phyloP scores from a whole-genome alignment of 176 grass and related monocot genomes.

The Bromus sterilis region DNA sequence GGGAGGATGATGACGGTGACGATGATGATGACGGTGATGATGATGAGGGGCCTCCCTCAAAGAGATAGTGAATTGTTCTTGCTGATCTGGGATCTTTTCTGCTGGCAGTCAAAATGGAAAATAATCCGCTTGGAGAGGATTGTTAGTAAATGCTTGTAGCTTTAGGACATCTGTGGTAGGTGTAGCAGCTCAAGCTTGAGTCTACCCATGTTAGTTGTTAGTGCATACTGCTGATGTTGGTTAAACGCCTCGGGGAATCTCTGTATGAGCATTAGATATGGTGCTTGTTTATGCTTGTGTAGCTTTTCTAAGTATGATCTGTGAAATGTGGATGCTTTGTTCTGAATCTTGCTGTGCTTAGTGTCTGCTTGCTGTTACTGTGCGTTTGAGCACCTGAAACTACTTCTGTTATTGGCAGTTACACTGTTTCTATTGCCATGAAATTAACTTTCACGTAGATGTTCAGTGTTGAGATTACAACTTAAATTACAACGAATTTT shows the following conservation, averaged over 20 bases:
- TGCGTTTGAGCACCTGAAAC: too few species aligned
- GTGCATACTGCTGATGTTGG: conserved; percentile 35
- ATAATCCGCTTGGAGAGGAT: conserved; percentile 16
- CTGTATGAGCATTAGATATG: not conserved
- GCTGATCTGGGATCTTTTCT: not conserved
- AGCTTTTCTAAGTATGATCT: conserved; percentile 21
- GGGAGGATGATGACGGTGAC: not conserved
- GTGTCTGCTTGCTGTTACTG: not conserved
- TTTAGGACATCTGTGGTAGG: conserved; percentile 35
- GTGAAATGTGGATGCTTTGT: conserved; percentile 1
- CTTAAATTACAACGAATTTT: too few species aligned
- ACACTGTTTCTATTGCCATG: too few species aligned
- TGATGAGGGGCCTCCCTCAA: conserved; percentile 19
- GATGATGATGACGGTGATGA: not conserved
- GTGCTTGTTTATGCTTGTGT: conserved; percentile 34
- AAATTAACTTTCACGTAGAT: too few species aligned
- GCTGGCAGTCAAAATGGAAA: not conserved
- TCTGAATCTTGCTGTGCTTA: not conserved
- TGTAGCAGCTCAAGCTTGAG: conserved; percentile 26
- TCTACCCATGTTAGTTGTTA: conserved; percentile 32
- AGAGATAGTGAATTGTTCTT: conserved; percentile 17
- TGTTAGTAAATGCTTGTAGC: conserved; percentile 45
- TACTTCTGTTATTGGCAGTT: too few species aligned
- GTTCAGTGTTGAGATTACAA: too few species aligned
- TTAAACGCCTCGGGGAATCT: conserved; percentile 12